Evolutionary conservation across 2,329 filamentous ascomycete genomes (phyloP).

Genomic region (Alternaria viburni): DNA sequence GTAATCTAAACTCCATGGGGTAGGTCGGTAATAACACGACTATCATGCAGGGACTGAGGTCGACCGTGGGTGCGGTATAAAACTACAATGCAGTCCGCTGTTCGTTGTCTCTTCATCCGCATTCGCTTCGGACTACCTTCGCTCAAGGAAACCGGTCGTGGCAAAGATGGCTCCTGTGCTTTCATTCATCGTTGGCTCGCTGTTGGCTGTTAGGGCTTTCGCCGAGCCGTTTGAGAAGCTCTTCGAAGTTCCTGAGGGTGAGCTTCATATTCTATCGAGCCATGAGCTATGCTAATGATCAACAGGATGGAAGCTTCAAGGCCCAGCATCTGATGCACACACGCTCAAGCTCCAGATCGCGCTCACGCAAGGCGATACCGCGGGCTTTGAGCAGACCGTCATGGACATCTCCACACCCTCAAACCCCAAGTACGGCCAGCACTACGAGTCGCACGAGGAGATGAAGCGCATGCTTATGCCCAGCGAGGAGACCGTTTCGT

Average conservation of each 20-base stretch:
- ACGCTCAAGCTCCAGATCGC: constrained; percentile 40
- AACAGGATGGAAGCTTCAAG: constrained; percentile 32
- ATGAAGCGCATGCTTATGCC: constrained; percentile 54
- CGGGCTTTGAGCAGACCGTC: constrained; percentile 50
- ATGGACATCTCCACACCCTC: constrained; percentile 56
- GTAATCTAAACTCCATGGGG: neutral
- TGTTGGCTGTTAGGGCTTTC: constrained; percentile 28
- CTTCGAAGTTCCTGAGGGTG: constrained; percentile 28
- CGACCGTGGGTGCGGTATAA: constrained; percentile 1
- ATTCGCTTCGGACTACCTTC: constrained; percentile 11
- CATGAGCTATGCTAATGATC: too few species aligned
- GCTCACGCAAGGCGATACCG: constrained; percentile 35
- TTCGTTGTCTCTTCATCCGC: constrained; percentile 4
- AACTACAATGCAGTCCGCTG: neutral
- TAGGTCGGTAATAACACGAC: constrained; percentile 2
- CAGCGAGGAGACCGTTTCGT: constrained; percentile 43
- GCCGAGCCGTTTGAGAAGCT: constrained; percentile 38
- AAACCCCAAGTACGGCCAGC: constrained; percentile 56
- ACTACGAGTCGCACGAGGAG: constrained; percentile 52
- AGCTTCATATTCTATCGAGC: too few species aligned
- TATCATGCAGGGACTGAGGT: neutral
- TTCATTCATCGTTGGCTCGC: constrained; percentile 30
- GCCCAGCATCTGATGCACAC: constrained; percentile 24
- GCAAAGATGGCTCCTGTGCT: constrained; percentile 31
- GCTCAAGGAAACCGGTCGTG: constrained; percentile 17